Evolutionary conservation across 169 alveolate genomes (phyloP).

Genomic region (Plasmodium chabaudi): DNA sequence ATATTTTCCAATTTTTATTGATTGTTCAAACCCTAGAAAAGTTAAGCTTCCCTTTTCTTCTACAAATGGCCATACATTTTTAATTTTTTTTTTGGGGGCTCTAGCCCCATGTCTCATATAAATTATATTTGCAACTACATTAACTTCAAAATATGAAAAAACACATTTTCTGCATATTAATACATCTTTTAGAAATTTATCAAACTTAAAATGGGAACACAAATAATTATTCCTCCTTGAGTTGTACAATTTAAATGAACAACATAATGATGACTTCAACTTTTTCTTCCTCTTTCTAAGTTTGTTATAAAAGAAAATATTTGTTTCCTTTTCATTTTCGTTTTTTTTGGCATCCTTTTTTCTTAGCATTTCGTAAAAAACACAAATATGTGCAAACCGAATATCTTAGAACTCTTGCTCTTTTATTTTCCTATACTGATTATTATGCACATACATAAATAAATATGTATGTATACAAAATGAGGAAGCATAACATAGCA

Average conservation of each 20-base stretch:
- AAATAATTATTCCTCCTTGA: constrained; percentile 16
- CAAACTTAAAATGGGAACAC: constrained; percentile 14
- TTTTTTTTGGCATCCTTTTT: not conserved
- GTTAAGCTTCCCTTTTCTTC: constrained; percentile 68
- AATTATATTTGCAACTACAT: constrained; percentile 27
- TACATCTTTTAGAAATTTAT: constrained; percentile 32
- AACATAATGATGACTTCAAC: not conserved
- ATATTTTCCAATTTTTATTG: constrained; percentile 48
- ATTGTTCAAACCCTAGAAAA: constrained; percentile 65
- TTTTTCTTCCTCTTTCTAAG: not conserved
- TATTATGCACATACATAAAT: not conserved
- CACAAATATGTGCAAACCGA: not conserved
- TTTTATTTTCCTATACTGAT: not conserved
- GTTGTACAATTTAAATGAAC: constrained; percentile 25
- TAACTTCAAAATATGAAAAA: constrained; percentile 32
- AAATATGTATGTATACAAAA: not conserved
- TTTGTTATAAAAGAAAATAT: constrained; percentile 9
- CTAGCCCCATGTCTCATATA: constrained; percentile 76
- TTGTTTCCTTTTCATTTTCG: not conserved
- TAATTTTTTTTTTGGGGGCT: constrained; percentile 57
- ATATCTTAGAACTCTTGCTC: not conserved
- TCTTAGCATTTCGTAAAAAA: constrained; percentile 16
- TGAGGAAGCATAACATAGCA: not conserved
- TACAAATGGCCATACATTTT: constrained; percentile 50
- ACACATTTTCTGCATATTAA: constrained; percentile 50